phyloP scores from a whole-genome alignment of 1,284 basidiomycete species.

The Pseudomicrostroma phylloplanum region DNA sequence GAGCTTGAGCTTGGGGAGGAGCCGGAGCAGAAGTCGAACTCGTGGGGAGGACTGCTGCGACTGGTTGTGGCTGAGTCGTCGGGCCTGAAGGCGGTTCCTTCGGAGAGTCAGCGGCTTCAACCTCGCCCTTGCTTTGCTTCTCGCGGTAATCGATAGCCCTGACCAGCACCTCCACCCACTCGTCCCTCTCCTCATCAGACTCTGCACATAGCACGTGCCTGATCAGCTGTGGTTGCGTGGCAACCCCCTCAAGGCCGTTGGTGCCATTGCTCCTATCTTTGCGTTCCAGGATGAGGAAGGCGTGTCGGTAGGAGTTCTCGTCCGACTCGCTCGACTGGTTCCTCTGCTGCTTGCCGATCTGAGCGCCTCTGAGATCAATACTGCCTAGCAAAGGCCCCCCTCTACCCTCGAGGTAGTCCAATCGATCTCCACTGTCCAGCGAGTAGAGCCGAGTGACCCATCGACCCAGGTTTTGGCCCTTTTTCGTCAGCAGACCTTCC shows the following conservation, averaged over 20 bases:
- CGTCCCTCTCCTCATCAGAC: conserved; percentile 83
- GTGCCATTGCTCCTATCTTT: conserved; percentile 54
- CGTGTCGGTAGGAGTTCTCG: conserved; percentile 89
- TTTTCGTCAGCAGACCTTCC: conserved; percentile 91
- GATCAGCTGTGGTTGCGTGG: conserved; percentile 57
- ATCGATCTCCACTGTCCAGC: conserved; percentile 62
- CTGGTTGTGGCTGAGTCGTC: background rate
- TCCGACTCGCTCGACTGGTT: conserved; percentile 55
- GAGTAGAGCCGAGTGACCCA: conserved; percentile 77
- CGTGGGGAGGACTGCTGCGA: background rate
- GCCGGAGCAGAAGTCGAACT: background rate
- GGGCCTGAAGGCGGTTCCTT: background rate
- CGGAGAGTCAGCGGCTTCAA: background rate
- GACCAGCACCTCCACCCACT: conserved; percentile 85
- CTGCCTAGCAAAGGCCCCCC: conserved; percentile 84
- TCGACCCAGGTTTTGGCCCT: conserved; percentile 89
- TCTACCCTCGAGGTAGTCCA: conserved; percentile 83
- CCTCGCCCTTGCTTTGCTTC: background rate
- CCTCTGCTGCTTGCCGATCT: conserved; percentile 68
- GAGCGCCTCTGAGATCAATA: conserved; percentile 75
- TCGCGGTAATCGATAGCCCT: conserved; percentile 34
- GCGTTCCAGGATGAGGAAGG: conserved; percentile 88
- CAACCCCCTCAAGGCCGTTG: background rate
- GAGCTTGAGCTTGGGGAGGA: background rate
- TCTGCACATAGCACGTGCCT: conserved; percentile 92